These are phyloP conservation scores for Calonectria naviculata DNA, from an alignment of 2,329 filamentous ascomycete genomes.

Conservation along the genomic window DNA sequence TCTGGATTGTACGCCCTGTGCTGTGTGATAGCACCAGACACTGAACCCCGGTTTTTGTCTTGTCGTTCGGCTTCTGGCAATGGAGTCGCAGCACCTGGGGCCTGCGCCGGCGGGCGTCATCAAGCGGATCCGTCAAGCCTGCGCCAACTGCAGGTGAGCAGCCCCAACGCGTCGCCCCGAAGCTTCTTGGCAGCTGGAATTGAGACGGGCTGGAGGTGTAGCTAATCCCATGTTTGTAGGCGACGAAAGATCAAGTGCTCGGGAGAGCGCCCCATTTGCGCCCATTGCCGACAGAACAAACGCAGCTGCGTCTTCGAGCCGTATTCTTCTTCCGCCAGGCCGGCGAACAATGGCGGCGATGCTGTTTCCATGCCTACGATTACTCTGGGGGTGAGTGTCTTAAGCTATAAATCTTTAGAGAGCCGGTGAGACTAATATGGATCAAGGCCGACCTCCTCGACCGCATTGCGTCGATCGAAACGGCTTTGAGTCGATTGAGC, in stretches of 20 bases:
- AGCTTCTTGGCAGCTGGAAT: not conserved
- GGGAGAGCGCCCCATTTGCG: constrained; percentile 24
- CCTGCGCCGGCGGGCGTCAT: constrained; percentile 19
- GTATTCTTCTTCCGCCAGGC: not conserved
- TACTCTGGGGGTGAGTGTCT: not conserved
- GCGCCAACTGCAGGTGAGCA: constrained; percentile 26
- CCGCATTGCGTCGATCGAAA: not conserved
- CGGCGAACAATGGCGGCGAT: not conserved
- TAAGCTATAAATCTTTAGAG: not conserved
- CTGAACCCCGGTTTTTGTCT: not conserved
- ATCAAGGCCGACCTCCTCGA: not conserved
- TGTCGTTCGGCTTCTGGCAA: not conserved
- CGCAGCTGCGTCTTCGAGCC: constrained; percentile 19
- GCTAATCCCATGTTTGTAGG: not conserved
- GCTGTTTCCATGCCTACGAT: not conserved
- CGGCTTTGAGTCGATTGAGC: not conserved
- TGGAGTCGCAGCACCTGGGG: not conserved
- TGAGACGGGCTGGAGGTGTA: not conserved
- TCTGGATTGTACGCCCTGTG: not conserved
- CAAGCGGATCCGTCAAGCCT: constrained; percentile 28
- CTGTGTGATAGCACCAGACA: not conserved
- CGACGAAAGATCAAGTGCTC: constrained; percentile 31
- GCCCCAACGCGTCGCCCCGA: not conserved
- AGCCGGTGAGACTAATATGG: not conserved
- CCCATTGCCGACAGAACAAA: constrained; percentile 22